Percentiles rank a stretch among this genome's conserved stretches.
These are phyloP conservation scores for Starmerella bombicola DNA, from an alignment of 805 yeast species.

Conservation along the genomic window DNA sequence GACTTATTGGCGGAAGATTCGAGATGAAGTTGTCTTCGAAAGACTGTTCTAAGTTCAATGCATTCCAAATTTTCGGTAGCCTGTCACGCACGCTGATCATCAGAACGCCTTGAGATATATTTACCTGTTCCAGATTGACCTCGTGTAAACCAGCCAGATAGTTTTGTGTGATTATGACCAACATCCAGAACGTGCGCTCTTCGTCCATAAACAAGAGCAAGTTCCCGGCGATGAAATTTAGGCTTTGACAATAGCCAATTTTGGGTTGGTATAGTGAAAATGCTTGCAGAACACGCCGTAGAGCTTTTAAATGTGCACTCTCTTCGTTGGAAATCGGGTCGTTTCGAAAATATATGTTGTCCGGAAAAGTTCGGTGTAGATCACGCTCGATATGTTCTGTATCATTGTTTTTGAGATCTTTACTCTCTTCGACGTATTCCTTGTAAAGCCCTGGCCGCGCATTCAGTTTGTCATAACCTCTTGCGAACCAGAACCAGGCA, in stretches of 20 bases:
- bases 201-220: slow-evolving; percentile 76
- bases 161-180: slow-evolving; percentile 74
- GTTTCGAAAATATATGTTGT: slow-evolving; percentile 65
- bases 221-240: slow-evolving; percentile 84
- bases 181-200: slow-evolving; percentile 90
- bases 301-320: slow-evolving; percentile 32
- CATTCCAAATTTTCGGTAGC: slow-evolving; percentile 68
- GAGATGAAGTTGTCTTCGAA: slow-evolving; percentile 39
- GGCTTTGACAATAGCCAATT: slow-evolving; percentile 91
- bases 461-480: slow-evolving; percentile 61
- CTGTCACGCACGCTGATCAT: slow-evolving; percentile 78
- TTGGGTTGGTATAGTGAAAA: slow-evolving; percentile 78
- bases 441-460: slow-evolving; percentile 66
- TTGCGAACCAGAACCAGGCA: slow-evolving; percentile 93
- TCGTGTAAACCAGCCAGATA: slow-evolving; percentile 88
- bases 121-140: slow-evolving; percentile 81
- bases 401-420: slow-evolving; percentile 48
- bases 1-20: slow-evolving; percentile 76
- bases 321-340: slow-evolving; percentile 34
- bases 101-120: slow-evolving; percentile 85
- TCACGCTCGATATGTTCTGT: slow-evolving; percentile 91
- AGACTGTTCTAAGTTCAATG: slow-evolving; percentile 35
- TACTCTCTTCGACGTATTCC: slow-evolving; percentile 47
- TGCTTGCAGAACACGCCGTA: slow-evolving; percentile 70
- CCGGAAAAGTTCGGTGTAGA: slow-evolving; percentile 88